Base-by-base conservation (phyloP, 2,329 filamentous ascomycete genomes). In the Fusarium pininemorale region DNA sequence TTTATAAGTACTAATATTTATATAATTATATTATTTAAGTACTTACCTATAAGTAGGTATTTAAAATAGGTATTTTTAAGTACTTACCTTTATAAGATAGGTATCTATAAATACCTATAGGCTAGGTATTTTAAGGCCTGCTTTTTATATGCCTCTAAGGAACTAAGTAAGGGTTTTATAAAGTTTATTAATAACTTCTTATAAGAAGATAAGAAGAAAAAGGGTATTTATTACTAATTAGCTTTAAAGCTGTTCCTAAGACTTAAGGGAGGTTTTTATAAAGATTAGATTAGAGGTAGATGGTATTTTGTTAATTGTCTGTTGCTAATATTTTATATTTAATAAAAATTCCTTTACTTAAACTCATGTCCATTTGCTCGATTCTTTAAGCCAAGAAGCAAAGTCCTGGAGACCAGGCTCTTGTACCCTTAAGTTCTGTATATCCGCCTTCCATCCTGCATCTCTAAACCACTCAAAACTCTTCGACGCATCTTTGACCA, bases 301-400 rank as follows among this genome's bases (percentile, higher is more conserved):
- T 28, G 6, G 32, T 8, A 35, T 15, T 35, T 35, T 35, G 14
- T 7, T 8, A 8, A 35, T 3, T 14, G 3, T 15, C 14, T 35
- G 32, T 35, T 14, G 3, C 32, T 3, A 35, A 8, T 35, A 15
- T 35, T 3, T 35, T 35, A 14, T 35, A 15, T 15, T 6, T 14
- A 35, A 15, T 32, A 32, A 5, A 35, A 15, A 8, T 35, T 6
- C 14, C 14, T 15, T 15, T 35, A 8, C 1, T 7, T 35, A 1
- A 35, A 35, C 32, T 35, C 38, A 45, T 1, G 63, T 50, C 78
- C 78, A 80, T 26, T 42, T 38, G 18, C 78, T 78, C 8, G 62
- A 75, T 15, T 78, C 60, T 28, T 35, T 56, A 10, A 79, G 38
- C 75, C 78, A 80, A 16, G 18, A 20, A 10, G 63, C 58, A 39